These are phyloP conservation scores for Xylaria venustula DNA, from an alignment of 495 filamentous ascomycete genomes.

Conservation along the genomic window DNA sequence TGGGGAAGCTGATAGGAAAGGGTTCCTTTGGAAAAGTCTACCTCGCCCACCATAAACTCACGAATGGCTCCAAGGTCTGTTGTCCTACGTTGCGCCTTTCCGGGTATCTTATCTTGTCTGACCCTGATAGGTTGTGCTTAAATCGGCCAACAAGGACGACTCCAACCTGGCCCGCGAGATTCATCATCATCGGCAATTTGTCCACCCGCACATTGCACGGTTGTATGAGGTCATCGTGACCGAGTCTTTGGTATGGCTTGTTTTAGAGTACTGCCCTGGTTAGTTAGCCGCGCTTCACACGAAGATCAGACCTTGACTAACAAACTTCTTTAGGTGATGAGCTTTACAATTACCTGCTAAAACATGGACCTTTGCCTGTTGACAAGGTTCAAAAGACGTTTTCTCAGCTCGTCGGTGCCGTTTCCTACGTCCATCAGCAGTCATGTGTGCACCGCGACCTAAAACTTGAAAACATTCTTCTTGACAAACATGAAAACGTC, in stretches of 20 bases:
- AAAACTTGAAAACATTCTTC: constrained; percentile 94
- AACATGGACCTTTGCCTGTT: constrained; percentile 77
- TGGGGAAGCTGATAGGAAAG: constrained; percentile 91
- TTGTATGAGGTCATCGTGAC: constrained; percentile 98
- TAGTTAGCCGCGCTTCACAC: constrained; percentile 26
- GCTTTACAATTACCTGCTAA: constrained; percentile 90
- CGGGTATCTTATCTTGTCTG: constrained; percentile 1
- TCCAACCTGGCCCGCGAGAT: constrained; percentile 95
- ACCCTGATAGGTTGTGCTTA: constrained; percentile 81
- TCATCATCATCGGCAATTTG: constrained; percentile 95
- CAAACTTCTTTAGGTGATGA: constrained; percentile 69
- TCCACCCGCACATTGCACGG: constrained; percentile 95
- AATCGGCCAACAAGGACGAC: constrained; percentile 94
- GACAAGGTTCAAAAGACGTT: constrained; percentile 95
- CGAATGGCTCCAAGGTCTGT: constrained; percentile 93
- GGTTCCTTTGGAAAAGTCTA: constrained; percentile 99
- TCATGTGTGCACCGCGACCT: constrained; percentile 95
- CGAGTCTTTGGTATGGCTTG: constrained; percentile 91
- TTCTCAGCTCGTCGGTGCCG: constrained; percentile 91
- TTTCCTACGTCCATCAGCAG: constrained; percentile 92
- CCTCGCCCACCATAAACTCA: constrained; percentile 93
- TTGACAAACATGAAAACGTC: constrained; percentile 96
- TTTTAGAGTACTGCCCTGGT: constrained; percentile 96
- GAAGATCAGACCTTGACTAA: neutral
- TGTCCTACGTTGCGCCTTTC: neutral